Evolutionary conservation across 495 filamentous ascomycete genomes (phyloP), one percentile per base, ranked within the genome.

Genomic region (Penicillium coffeae): DNA sequence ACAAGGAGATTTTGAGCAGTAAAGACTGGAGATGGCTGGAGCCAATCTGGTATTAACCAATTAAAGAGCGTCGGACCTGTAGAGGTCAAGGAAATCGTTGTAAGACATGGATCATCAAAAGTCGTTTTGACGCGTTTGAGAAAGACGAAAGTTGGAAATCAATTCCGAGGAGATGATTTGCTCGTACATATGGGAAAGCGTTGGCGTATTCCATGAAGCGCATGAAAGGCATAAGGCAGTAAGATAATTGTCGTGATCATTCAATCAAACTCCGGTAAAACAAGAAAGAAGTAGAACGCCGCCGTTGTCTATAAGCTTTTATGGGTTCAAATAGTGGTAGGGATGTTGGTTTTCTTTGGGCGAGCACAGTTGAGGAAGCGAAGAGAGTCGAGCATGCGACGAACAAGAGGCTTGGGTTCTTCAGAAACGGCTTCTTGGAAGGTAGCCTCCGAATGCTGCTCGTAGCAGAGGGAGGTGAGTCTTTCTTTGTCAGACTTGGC

Each of bases 321-420:
- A 30, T n/a, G 42, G 21, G 2, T 56, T 56, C 41, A 56, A 20
- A 64, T 50, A 40, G 47, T 52, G 18, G 52, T 47, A 21, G 48
- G 55, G 48, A 54, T 65, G 1, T 49, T 47, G 19, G 62, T 52
- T 27, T 64, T 38, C 22, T 46, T 62, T 47, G 61, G 60, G 45
- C 64, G 18, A 0, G 44, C 44, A 20, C 44, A 68, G 22, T 61
- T 66, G 8, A 71, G 38, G 2, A 58, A 68, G 4, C 64, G 62
- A 8, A 71, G 56, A 0, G 70, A 67, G 13, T 66, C 56, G 13
- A 71, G 55, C 12, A 71, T 58, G 1, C 66, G 68, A 16, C 63
- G 64, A 15, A 67, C 52, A 21, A 66, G 63, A 18, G 62, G 63
- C 1, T 58, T 41, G 16, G 55, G 58, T 36, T 72, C 65, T 39